These are phyloP conservation scores for Penicillium capsulatum DNA, from an alignment of 2,329 filamentous ascomycete species.

Conservation along the genomic window DNA sequence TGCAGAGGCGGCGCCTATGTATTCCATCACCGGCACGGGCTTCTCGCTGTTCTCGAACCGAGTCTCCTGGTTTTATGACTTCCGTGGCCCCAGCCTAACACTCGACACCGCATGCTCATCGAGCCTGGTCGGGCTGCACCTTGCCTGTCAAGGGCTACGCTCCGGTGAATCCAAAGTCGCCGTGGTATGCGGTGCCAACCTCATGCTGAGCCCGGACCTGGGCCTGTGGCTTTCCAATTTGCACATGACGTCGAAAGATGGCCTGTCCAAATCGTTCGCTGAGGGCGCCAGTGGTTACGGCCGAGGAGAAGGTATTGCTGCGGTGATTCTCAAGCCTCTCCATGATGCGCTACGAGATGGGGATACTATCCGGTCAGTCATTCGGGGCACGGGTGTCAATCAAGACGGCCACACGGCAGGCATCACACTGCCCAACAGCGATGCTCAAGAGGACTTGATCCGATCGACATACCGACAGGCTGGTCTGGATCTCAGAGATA, in stretches of 20 bases:
- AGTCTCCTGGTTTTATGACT: conserved; percentile 27
- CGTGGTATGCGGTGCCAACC: neutral
- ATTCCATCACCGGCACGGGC: conserved; percentile 22
- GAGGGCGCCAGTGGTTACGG: neutral
- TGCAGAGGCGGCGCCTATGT: conserved; percentile 2
- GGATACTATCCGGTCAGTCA: neutral
- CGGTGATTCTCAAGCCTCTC: neutral
- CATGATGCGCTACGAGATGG: neutral
- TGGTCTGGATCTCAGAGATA: neutral
- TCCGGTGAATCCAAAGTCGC: neutral
- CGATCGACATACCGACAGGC: neutral
- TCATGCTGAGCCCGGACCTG: neutral
- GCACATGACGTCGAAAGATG: neutral
- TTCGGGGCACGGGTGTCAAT: neutral
- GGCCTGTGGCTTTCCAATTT: neutral
- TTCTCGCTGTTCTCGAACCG: conserved; percentile 34
- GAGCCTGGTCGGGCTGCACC: conserved; percentile 28
- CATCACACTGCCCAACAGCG: neutral
- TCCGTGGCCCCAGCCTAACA: conserved; percentile 27
- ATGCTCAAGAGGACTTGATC: neutral
- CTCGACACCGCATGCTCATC: conserved; percentile 48
- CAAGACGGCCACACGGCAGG: neutral
- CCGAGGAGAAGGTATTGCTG: neutral
- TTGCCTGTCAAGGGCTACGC: neutral
- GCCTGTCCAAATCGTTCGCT: neutral